Evolutionary conservation across 805 yeast species (phyloP).

Genomic region (Suhomyces sp.): DNA sequence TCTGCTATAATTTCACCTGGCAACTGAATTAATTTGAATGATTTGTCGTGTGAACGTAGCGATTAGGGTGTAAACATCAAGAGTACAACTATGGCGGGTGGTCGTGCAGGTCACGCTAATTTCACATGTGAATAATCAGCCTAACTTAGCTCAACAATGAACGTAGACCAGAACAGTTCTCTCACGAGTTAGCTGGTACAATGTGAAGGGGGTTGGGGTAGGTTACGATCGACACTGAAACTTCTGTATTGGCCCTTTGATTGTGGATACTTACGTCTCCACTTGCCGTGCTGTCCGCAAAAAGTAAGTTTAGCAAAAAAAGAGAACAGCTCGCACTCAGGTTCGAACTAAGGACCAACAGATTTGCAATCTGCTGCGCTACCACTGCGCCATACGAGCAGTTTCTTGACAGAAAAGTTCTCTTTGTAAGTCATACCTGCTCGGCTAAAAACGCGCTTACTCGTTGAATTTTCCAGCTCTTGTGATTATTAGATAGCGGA

Average conservation of each 20-base stretch:
- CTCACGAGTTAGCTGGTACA: neutral
- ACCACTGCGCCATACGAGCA: slow-evolving; percentile 93
- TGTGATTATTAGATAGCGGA: neutral
- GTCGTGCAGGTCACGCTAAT: neutral
- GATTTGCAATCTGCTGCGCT: slow-evolving; percentile 99
- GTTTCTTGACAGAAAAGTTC: neutral
- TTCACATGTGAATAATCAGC: neutral
- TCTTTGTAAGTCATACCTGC: neutral
- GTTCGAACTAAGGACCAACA: slow-evolving; percentile 96
- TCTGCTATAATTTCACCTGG: neutral
- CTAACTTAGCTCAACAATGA: neutral
- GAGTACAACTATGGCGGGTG: neutral
- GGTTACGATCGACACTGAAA: neutral
- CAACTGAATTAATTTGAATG: neutral
- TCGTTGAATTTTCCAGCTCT: neutral
- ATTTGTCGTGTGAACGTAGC: neutral
- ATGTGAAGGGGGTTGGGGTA: neutral
- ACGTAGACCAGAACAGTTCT: neutral
- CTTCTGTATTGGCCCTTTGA: neutral
- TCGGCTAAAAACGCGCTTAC: neutral
- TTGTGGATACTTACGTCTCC: too few species aligned
- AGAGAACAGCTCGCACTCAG: slow-evolving; percentile 77
- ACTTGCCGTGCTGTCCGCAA: neutral
- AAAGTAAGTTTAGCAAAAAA: neutral
- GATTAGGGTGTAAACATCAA: neutral